Evolutionary conservation across 1,284 basidiomycete genomes (phyloP), one percentile per base, ranked within the genome.

Genomic region (Tilletia horrida): DNA sequence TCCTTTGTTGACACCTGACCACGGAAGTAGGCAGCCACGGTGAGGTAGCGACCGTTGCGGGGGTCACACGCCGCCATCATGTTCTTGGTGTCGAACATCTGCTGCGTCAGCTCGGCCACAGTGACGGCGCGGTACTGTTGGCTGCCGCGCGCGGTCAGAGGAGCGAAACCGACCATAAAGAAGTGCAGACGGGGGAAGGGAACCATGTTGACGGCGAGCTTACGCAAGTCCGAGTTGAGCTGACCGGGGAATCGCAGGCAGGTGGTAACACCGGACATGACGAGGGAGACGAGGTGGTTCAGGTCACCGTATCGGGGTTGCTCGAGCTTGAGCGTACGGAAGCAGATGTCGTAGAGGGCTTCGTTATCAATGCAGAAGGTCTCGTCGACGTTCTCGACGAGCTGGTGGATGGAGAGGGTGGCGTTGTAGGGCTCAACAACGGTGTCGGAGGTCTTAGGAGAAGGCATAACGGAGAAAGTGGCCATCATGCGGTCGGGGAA

Each of bases 181-280:
- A 97, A 97, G 85, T 97, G 95, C 55, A 97, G 90, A 89, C 94
- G 92, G 69, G 93, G 93, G 91, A 96, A 95, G 65, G 92, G 92
- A 66, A 95, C 85, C 68, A 97, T 87, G 84, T 97, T 97, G 87
- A 95, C 89, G 62, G 88, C 91, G 50, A 97, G 87, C 83, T 97
- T 97, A 71, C 93, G 88, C 66, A 97, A 85, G 82, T 97, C 93
- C 66, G 92, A 93, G 82, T 96, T 96, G 69, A 95, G 85, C 82
- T 94, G 91, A 65, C 94, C 94, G 42, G 93, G 92, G 87, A 96
- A 94, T 55, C 93, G 90, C 70, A 95, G 85, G 80, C 90, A 91
- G 1, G 92, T 93, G 78, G 90, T 92, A 47, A 92, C 88, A 71
- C 92, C 92, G 70, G 90, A 91, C 91, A 95, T 93, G 55, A 92